Conservation (phyloP, 305 asterid genomes). For the Stenogyne calaminthoides region DNA sequence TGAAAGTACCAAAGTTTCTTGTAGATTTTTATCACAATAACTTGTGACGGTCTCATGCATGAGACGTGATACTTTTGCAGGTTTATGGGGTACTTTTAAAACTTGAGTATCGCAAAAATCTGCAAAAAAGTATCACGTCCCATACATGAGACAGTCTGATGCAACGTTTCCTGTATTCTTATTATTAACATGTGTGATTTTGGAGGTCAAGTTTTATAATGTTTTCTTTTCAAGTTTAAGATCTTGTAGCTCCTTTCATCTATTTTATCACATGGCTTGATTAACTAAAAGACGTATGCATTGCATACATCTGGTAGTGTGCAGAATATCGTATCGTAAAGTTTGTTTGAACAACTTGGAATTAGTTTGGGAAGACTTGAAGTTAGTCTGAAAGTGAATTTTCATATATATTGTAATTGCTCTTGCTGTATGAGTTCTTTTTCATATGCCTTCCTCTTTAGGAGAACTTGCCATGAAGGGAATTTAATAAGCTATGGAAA, state of each 20-base stretch:
- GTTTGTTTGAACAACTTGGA: conserved; percentile 23
- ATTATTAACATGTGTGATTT: neutral
- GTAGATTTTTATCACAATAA: neutral
- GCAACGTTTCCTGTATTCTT: neutral
- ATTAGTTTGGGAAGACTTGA: conserved; percentile 13
- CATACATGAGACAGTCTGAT: neutral
- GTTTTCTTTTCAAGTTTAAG: conserved; percentile 9
- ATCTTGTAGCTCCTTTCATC: conserved; percentile 7
- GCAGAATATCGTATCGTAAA: conserved; percentile 10
- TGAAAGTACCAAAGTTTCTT: neutral
- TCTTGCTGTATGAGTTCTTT: conserved; percentile 11
- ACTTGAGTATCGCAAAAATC: neutral
- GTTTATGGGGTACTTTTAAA: neutral
- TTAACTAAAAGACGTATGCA: conserved; percentile 12
- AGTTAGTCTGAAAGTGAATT: conserved; percentile 3
- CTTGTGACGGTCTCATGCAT: neutral
- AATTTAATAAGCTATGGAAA: neutral
- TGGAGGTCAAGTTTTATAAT: conserved; percentile 17
- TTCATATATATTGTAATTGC: conserved; percentile 9
- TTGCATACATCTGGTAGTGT: conserved; percentile 15
- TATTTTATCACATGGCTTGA: conserved; percentile 14
- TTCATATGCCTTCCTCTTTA: conserved; percentile 15
- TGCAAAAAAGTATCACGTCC: neutral
- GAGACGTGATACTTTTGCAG: neutral
- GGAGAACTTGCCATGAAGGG: conserved; percentile 10